Conservation (phyloP, 805 yeast species). For the Ogataea glucozyma region DNA sequence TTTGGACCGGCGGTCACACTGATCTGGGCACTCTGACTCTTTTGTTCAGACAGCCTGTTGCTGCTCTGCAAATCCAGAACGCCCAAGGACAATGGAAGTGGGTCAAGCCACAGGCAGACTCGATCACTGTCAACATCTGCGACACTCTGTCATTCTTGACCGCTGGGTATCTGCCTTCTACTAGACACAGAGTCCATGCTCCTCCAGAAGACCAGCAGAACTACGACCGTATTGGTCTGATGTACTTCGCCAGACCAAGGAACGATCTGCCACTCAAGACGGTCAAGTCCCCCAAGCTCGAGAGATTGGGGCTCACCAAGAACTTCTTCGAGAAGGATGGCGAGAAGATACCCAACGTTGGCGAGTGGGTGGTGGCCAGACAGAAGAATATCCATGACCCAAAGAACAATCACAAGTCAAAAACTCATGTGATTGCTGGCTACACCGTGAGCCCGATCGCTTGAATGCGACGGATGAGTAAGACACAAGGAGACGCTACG, state of each 20-base stretch:
- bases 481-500: too few relatives aligned
- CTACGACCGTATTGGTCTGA: slow-evolving; percentile 36
- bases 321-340: slow-evolving; percentile 18
- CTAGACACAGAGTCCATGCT: slow-evolving; percentile 38
- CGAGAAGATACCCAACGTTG: slow-evolving; percentile 13
- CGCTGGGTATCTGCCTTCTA: slow-evolving; percentile 39
- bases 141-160: slow-evolving; percentile 39
- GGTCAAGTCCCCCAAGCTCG: slow-evolving; percentile 37
- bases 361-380: slow-evolving; percentile 21
- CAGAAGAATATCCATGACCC: slow-evolving; percentile 15
- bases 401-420: slow-evolving; percentile 7
- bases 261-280: slow-evolving; percentile 33
- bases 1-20: slow-evolving; percentile 40
- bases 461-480: too few relatives aligned
- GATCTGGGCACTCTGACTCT: slow-evolving; percentile 41
- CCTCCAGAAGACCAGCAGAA: slow-evolving; percentile 38
- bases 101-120: slow-evolving; percentile 36
- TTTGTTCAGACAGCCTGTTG: slow-evolving; percentile 38
- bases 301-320: slow-evolving; percentile 34
- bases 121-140: slow-evolving; percentile 39
- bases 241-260: slow-evolving; percentile 40
- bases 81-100: slow-evolving; percentile 38
- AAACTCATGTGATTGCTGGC: slow-evolving; percentile 16
- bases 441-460: too few relatives aligned
- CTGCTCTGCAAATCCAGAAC: slow-evolving; percentile 39